Conservation (phyloP, 2,329 filamentous ascomycete species). For the Trichoderma sp. region DNA sequence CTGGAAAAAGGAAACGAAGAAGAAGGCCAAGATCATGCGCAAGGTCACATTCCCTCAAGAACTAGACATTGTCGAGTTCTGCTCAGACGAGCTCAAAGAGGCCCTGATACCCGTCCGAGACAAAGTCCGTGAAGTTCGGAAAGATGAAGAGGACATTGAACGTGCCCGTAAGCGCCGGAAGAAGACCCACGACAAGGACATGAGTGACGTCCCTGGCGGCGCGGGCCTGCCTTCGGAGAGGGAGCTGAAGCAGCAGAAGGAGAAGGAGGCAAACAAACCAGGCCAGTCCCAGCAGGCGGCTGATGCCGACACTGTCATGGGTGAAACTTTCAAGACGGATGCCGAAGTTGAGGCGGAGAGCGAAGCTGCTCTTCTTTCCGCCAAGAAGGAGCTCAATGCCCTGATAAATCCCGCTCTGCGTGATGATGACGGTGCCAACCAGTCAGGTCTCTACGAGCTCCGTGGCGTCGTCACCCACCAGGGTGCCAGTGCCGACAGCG, state of each 20-base stretch:
- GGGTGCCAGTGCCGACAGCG: constrained; percentile 93
- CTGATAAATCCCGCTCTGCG: constrained; percentile 75
- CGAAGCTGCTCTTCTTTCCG: constrained; percentile 69
- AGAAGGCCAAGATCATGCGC: constrained; percentile 99
- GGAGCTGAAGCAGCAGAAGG: constrained; percentile 51
- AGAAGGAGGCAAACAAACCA: constrained; percentile 38
- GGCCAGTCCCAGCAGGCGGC: constrained; percentile 31
- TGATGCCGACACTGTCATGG: constrained; percentile 74
- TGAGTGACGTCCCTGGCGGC: constrained; percentile 47
- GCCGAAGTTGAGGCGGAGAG: constrained; percentile 88
- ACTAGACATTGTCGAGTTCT: constrained; percentile 91
- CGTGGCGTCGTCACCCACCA: constrained; percentile 95
- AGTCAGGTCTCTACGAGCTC: constrained; percentile 93
- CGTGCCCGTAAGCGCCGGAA: constrained; percentile 91
- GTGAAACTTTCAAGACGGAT: constrained; percentile 84
- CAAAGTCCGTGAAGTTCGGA: constrained; percentile 91
- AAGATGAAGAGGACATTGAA: constrained; percentile 92
- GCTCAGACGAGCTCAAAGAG: constrained; percentile 83
- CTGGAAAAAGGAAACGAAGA: constrained; percentile 93
- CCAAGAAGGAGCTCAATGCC: constrained; percentile 84
- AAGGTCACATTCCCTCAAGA: constrained; percentile 97
- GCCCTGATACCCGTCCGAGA: constrained; percentile 89
- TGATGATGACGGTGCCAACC: constrained; percentile 81
- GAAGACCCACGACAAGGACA: constrained; percentile 53
- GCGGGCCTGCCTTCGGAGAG: constrained; percentile 54